These are phyloP conservation scores for Sphaerulina musiva DNA, from an alignment of 2,329 filamentous ascomycete species.

Conservation along the genomic window DNA sequence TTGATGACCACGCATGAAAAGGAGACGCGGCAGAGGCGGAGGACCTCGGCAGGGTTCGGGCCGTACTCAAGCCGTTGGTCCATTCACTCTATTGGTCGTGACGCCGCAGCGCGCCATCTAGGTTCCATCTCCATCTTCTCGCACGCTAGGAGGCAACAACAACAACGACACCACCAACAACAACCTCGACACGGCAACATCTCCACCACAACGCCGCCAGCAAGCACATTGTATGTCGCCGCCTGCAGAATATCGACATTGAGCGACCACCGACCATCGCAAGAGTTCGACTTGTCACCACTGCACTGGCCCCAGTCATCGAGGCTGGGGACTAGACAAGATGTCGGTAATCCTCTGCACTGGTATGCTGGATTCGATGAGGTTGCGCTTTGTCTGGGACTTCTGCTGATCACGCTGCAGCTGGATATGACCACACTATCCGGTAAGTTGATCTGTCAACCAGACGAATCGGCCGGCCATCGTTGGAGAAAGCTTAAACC, in stretches of 20 bases:
- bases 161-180: no score
- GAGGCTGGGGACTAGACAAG: constrained; percentile 1
- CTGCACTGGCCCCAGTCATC: not conserved
- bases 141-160: no score
- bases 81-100: no score
- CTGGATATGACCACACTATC: constrained; percentile 70
- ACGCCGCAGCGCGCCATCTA: no score
- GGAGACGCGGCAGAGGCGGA: no score
- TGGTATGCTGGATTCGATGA: constrained; percentile 41
- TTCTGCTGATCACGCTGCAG: constrained; percentile 30
- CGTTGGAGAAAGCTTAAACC: no score
- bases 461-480: not conserved
- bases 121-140: no score
- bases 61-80: no score
- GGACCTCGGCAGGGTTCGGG: no score
- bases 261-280: not conserved
- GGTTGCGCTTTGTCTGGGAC: constrained; percentile 10
- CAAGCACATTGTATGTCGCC: not conserved
- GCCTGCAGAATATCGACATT: not conserved
- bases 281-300: not conserved
- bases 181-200: no score
- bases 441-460: constrained; percentile 45
- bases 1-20: no score
- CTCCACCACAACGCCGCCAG: not conserved
- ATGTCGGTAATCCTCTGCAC: constrained; percentile 65